A percentile compares a stretch with the other conserved stretches of the same genome.
phyloP scores from a whole-genome alignment of 192 early-diverging fungal species.

The Backusella macrospora region DNA sequence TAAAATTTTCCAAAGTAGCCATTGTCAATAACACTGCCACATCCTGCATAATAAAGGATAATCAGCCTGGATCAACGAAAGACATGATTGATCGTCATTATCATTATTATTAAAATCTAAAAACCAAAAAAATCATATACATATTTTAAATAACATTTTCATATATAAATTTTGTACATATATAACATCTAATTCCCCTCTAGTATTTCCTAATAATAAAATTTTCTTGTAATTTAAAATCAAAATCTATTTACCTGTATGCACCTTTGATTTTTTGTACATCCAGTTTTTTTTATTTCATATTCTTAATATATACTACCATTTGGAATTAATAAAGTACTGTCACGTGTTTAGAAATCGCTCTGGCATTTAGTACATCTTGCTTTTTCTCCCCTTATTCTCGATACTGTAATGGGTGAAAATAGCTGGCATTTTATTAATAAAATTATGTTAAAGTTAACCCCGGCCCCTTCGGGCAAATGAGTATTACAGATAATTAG shows the following conservation, averaged over 20 bases:
- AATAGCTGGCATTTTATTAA: too few relatives aligned
- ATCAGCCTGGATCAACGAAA: slow-evolving; percentile 10
- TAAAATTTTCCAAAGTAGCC: slow-evolving; percentile 15
- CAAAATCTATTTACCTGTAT: not conserved
- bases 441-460: too few relatives aligned
- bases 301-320: too few relatives aligned
- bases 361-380: too few relatives aligned
- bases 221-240: not conserved
- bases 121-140: not conserved
- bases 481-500: too few relatives aligned
- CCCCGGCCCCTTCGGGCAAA: too few relatives aligned
- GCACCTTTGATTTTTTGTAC: not conserved
- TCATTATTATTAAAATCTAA: not conserved
- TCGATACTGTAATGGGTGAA: too few relatives aligned
- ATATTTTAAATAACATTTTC: not conserved
- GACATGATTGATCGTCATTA: slow-evolving; percentile 2
- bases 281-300: too few relatives aligned
- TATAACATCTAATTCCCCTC: not conserved
- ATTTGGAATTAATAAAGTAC: too few relatives aligned
- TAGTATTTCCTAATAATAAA: not conserved
- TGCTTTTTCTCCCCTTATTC: too few relatives aligned
- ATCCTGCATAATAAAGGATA: slow-evolving; percentile 1
- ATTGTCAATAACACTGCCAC: slow-evolving; percentile 13
- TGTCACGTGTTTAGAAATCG: too few relatives aligned
- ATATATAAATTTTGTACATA: not conserved